These are phyloP conservation scores for Globisporangium acanthophoron DNA, from an alignment of 352 stramenopile species.

Conservation along the genomic window DNA sequence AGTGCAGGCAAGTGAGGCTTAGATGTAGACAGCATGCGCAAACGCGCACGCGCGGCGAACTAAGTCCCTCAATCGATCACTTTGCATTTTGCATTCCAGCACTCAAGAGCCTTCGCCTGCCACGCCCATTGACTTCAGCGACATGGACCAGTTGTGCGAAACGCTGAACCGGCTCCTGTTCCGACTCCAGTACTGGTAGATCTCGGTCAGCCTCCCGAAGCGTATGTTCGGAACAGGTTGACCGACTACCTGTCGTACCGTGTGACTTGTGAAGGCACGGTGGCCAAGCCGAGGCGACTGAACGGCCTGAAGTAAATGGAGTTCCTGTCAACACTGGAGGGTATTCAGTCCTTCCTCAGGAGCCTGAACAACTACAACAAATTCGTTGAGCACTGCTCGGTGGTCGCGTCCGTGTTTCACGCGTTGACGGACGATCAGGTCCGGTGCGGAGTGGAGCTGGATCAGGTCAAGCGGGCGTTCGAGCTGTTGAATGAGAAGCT, in stretches of 20 bases:
- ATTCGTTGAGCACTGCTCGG: constrained; percentile 19
- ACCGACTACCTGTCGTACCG: constrained; percentile 16
- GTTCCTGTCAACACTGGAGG: constrained; percentile 14
- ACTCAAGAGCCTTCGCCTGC: too few relatives aligned
- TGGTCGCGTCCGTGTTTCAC: constrained; percentile 13
- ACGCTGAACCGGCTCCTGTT: constrained; percentile 8
- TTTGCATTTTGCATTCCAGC: too few relatives aligned
- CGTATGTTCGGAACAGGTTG: constrained; percentile 10
- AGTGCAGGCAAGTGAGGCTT: too few relatives aligned
- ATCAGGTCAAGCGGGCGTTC: constrained; percentile 2
- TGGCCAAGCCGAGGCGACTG: constrained; percentile 10
- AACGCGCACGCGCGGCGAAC: too few relatives aligned
- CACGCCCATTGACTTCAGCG: too few relatives aligned
- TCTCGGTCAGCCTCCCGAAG: constrained; percentile 21
- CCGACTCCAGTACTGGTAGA: constrained; percentile 14
- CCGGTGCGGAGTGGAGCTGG: not conserved
- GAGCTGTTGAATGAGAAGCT: constrained; percentile 13
- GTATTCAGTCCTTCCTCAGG: constrained; percentile 16
- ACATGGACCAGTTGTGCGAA: constrained; percentile 3
- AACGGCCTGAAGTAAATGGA: not conserved
- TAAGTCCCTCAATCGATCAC: too few relatives aligned
- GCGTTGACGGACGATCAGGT: constrained; percentile 11
- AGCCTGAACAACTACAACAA: constrained; percentile 22
- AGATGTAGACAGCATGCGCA: too few relatives aligned
- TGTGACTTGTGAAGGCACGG: constrained; percentile 5